Percentiles rank a stretch among this genome's conserved stretches.
Conservation (phyloP, 805 yeast genomes). For the Wickerhamiella kurtzmanii region DNA sequence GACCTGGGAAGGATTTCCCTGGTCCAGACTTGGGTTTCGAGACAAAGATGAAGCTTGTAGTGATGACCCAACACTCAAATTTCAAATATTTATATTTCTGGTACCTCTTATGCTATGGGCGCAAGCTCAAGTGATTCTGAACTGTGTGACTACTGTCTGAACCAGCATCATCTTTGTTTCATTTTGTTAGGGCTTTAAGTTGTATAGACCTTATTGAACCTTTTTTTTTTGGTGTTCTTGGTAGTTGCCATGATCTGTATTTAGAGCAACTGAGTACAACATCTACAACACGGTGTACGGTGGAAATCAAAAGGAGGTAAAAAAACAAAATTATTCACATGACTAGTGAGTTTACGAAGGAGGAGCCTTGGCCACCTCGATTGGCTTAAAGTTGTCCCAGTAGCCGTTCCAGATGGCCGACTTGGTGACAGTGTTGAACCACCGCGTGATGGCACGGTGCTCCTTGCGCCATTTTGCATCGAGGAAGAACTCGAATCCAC, state of each 20-base stretch:
- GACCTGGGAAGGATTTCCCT: neutral
- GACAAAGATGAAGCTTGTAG: slow-evolving; percentile 2
- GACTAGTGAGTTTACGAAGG: neutral
- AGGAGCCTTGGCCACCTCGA: slow-evolving; percentile 32
- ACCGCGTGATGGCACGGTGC: slow-evolving; percentile 53
- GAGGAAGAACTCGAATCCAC: slow-evolving; percentile 46
- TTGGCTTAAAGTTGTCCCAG: slow-evolving; percentile 35
- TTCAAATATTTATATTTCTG: slow-evolving; percentile 12
- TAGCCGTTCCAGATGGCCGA: slow-evolving; percentile 37
- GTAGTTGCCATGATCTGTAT: too few species aligned
- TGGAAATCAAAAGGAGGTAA: neutral
- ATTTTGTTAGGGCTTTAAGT: too few species aligned
- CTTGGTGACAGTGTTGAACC: slow-evolving; percentile 46
- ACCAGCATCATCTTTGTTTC: neutral
- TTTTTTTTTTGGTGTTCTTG: too few species aligned
- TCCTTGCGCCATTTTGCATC: slow-evolving; percentile 52
- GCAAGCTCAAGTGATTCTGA: slow-evolving; percentile 19
- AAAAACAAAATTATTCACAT: neutral
- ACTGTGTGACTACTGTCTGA: slow-evolving; percentile 18
- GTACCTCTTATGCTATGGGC: slow-evolving; percentile 22
- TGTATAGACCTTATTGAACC: too few species aligned
- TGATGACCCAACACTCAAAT: slow-evolving; percentile 16
- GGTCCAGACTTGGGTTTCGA: neutral
- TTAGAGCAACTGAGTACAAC: too few species aligned
- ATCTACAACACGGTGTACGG: too few species aligned